Conservation (phyloP, 2,329 filamentous ascomycete genomes). For the Colletotrichum orbiculare region DNA sequence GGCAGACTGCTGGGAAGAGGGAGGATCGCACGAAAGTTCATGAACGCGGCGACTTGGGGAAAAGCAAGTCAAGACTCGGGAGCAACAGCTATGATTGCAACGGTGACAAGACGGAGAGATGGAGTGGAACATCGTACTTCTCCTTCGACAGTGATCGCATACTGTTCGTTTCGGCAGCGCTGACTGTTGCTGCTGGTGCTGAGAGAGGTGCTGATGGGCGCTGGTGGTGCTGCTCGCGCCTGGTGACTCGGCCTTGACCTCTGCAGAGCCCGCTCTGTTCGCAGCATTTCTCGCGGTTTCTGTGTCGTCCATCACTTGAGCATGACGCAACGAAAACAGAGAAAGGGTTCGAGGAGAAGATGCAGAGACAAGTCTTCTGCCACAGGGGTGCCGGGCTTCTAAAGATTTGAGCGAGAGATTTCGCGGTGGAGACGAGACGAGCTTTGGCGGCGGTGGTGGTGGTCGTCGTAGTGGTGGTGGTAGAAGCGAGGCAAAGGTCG, state of each 20-base stretch:
- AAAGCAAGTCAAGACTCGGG: constrained; percentile 13
- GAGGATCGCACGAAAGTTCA: constrained; percentile 38
- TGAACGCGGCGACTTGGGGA: constrained; percentile 14
- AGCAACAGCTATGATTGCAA: not conserved
- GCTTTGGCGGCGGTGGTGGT: too few species aligned
- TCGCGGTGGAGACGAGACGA: constrained; percentile 31
- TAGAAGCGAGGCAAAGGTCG: not conserved
- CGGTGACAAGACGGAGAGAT: constrained; percentile 8
- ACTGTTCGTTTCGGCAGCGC: constrained; percentile 49
- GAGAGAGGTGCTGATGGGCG: constrained; percentile 25
- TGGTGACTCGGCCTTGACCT: constrained; percentile 37
- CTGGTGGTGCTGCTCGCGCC: constrained; percentile 20
- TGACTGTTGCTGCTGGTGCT: constrained; percentile 18
- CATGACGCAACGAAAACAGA: constrained; percentile 30
- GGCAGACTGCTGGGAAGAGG: constrained; percentile 37
- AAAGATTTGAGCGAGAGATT: constrained; percentile 35
- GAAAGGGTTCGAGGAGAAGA: constrained; percentile 17
- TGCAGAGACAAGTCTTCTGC: constrained; percentile 24
- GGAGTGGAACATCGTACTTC: constrained; percentile 48
- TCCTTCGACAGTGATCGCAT: constrained; percentile 57
- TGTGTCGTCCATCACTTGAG: constrained; percentile 32
- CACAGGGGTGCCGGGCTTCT: constrained; percentile 28
- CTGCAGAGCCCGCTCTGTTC: constrained; percentile 36
- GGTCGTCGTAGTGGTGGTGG: not conserved
- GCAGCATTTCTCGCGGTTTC: constrained; percentile 37